Conservation (phyloP, 495 filamentous ascomycete genomes). For the Hypoxylon intermedium region DNA sequence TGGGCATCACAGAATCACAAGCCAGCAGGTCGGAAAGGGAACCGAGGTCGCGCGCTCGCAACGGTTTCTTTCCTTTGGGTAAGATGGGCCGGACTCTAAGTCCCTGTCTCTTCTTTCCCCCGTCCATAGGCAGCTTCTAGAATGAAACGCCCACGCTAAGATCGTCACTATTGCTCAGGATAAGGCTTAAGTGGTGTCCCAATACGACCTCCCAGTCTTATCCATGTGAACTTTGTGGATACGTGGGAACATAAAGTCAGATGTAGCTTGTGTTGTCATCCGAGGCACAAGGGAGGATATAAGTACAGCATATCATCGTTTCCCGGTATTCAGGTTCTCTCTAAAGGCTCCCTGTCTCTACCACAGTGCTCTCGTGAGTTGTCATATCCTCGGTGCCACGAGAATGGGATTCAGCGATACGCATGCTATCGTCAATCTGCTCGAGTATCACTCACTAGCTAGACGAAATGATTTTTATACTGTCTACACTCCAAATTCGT, state of each 20-base stretch:
- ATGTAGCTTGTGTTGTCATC: neutral
- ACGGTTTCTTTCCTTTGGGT: slow-evolving; percentile 11
- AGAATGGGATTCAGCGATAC: slow-evolving; percentile 3
- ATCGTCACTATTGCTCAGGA: slow-evolving; percentile 9
- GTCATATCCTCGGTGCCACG: neutral
- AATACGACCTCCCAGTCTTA: neutral
- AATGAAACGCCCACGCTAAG: slow-evolving; percentile 7
- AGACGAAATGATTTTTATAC: no score
- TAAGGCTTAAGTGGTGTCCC: slow-evolving; percentile 1
- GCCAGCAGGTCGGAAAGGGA: slow-evolving; percentile 2
- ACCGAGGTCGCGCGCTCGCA: neutral
- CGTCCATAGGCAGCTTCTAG: neutral
- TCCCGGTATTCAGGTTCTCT: neutral
- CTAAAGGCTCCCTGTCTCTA: neutral
- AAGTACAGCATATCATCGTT: slow-evolving; percentile 17
- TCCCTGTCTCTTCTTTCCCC: slow-evolving; percentile 5
- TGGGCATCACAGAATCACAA: no score
- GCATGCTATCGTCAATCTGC: neutral
- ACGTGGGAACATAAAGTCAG: neutral
- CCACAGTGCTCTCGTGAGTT: neutral
- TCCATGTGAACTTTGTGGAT: neutral
- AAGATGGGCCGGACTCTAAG: slow-evolving; percentile 6
- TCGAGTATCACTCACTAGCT: neutral
- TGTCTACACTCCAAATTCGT: no score
- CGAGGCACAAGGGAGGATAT: slow-evolving; percentile 1